Base-by-base conservation (phyloP, 148 eudicot genomes). In the Cornus suecica region DNA sequence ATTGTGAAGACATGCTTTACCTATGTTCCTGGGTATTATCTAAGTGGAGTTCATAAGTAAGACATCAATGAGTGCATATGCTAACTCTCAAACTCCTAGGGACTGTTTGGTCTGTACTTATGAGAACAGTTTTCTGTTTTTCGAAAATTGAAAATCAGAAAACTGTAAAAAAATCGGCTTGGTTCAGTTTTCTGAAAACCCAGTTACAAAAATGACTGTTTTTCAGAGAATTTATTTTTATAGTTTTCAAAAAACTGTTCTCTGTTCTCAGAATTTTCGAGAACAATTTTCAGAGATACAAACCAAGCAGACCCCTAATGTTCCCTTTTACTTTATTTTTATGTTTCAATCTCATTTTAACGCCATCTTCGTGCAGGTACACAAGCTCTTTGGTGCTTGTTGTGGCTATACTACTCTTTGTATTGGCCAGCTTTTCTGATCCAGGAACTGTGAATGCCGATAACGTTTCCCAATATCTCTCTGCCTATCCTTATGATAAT, bases 401-500 rank as follows among this genome's bases (percentile, higher is more conserved):
- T 75, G 86, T 90, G 69, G 99, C 97, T 82, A 74, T 92, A 78
- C 31, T 89, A 74, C 96, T 95, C 26, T 95, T 95, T 78, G 81
- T 92, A 68, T 76, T 92, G 85, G 87, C 97, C 54, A 89, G 99
- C 85, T 91, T 92, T 84, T 89, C 97, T 80, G 97, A 95, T 80
- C 97, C 99, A 66, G 99, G 99, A 84, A 88, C 90, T 72, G 91
- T 95, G 74, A 95, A 82, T 72, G 85, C 85, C 30, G 90, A 87
- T 64, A 95, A 92, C 85, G 97, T 87, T 48, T 86, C 97, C 75
- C 88, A 85, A 52, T 95, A 92, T 83, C 76, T 91, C 28, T 89
- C 97, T 76, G 91, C 89, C 34, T 95, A 95, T 80, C 97, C 97
- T 10, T 95, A 95, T 74, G 99, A 95, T 80, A 86, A 90, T 78